Evolutionary conservation across 106 monocot species (phyloP), one percentile per base, ranked within the genome.

Genomic region (Dendrobium huoshanense): DNA sequence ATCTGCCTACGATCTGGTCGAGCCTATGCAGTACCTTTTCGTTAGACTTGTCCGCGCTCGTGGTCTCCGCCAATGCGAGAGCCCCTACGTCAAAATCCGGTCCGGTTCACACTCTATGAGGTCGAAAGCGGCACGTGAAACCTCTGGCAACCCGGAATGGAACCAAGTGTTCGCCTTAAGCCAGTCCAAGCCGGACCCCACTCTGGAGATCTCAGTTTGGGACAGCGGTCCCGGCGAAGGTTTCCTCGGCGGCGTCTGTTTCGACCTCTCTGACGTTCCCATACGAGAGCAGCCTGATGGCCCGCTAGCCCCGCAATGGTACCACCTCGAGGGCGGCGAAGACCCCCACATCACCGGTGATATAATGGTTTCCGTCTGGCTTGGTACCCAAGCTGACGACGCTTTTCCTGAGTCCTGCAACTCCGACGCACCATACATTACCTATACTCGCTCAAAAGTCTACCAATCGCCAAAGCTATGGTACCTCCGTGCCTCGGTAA

Each of bases 381-480:
- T 99, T 47, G 98, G 98, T 19, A 95, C 98, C 7, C 98, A 99
- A 56, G 92, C 98, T 20, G 98, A 99, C 65, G 98, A 99, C 0
- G 78, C 98, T 9, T 99, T 99, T 80, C 73, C 98, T 1, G 98
- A 99, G 61, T 85, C 98, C 37, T 89, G 88, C 81, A 94, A 86
- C 84, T 85, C 97, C 0, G 97, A 98, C 75, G 92, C 92, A 55
- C 89, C 97, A 0, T 89, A 84, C 77, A 74, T 91, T 22, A 85
- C 80, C 81, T 88, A 98, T 82, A 94, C 97, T n/a, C 83, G 92
- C 9, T 92, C 92, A 9, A 99, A 99, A 78, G 95, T 99, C 44
- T 99, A 99, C 87, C 95, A 99, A 65, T 99, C 98, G 7, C 98
- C 98, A n/a, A 99, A 99, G 80, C 87, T 95, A 17, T 99, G 95